These are phyloP conservation scores for Neoboletus brunneissimus DNA, from an alignment of 768 basidiomycete species.

Conservation along the genomic window DNA sequence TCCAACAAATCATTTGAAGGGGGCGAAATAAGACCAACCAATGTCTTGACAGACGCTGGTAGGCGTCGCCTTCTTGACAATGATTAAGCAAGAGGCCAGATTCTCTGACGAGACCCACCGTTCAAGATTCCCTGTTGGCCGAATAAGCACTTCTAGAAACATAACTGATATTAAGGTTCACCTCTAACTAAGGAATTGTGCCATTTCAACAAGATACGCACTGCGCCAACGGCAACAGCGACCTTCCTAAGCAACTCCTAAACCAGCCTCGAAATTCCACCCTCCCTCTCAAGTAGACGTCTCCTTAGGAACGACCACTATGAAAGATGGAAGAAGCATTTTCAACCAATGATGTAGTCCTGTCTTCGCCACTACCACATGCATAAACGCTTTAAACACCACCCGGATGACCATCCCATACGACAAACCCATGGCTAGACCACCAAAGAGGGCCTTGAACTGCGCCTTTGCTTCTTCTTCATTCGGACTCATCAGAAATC, in stretches of 20 bases:
- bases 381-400: neutral
- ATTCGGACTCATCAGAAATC: slow-evolving; percentile 41
- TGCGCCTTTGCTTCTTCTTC: slow-evolving; percentile 72
- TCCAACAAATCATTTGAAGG: slow-evolving; percentile 11
- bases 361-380: neutral
- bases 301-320: neutral
- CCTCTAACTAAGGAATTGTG: slow-evolving; percentile 42
- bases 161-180: slow-evolving; percentile 15
- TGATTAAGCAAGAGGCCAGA: neutral
- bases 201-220: slow-evolving; percentile 35
- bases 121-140: slow-evolving; percentile 3
- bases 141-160: neutral
- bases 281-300: neutral
- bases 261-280: neutral
- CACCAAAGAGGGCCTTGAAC: slow-evolving; percentile 63
- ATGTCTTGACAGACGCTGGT: slow-evolving; percentile 39
- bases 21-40: slow-evolving; percentile 35
- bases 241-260: slow-evolving; percentile 14
- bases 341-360: neutral
- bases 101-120: neutral
- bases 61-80: slow-evolving; percentile 21
- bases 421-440: slow-evolving; percentile 26
- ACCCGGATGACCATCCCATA: slow-evolving; percentile 1
- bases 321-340: neutral
- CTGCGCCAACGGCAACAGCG: slow-evolving; percentile 15